Evolutionary conservation across 2,329 filamentous ascomycete genomes (phyloP), one percentile per base, ranked within the genome.

Genomic region (Neospermospora avenae): DNA sequence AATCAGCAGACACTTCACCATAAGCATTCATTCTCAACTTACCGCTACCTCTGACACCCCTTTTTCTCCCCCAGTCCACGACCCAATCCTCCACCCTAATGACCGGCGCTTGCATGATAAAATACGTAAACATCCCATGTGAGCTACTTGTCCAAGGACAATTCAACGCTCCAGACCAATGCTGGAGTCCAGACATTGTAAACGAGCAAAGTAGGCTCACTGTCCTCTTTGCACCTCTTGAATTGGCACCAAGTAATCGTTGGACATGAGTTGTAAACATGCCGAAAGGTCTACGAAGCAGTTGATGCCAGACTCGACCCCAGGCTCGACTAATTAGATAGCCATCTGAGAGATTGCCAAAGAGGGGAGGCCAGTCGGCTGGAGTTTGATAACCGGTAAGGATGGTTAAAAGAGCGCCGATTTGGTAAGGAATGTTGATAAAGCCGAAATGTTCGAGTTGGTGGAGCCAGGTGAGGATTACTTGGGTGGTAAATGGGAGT

Each of bases 371-470:
- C 59, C 59, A 61, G 31, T 46, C 46, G 13, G 14, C 18, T 16
- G 46, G 55, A 5, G 48, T 22, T 45, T 57, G 55, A 22, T 48
- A 34, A 13, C 28, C 20, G 2, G 56, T 34, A 18, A 37, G 24
- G 16, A 61, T 54, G n/a, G 46, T 53, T 7, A 57, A 41, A 41
- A 61, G 24, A 13, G 54, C 54, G 14, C 34, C 20, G 46, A 54
- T 31, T 51, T 61, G 55, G 34, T 60, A 61, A 3, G 54, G 59
- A 13, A 57, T 37, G 24, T 61, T 61, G 28, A 61, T 61, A 31
- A 49, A 53, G 48, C 54, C 34, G 59, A 61, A 61, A 25, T 54
- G 54, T 45, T 61, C 59, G 54, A 61, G 59, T 54, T 57, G 59
- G 41, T 61, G 59, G 10, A 61, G 54, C 59, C 59, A 61, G 22